Evolutionary conservation across 805 yeast species (phyloP).

Genomic region (Lachancea waltii): DNA sequence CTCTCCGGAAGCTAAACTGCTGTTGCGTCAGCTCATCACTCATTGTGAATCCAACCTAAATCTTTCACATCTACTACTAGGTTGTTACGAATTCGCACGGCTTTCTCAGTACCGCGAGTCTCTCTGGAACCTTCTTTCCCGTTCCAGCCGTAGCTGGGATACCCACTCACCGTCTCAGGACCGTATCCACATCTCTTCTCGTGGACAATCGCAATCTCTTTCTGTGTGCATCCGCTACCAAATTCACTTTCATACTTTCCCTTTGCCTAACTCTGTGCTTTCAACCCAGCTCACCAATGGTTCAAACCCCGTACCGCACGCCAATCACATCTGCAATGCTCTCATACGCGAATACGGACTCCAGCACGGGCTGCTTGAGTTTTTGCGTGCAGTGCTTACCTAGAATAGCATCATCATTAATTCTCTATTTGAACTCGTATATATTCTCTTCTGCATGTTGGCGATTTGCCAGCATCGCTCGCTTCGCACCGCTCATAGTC

Average conservation of each 20-base stretch:
- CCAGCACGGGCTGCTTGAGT: constrained; percentile 13
- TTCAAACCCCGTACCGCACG: constrained; percentile 3
- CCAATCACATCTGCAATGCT: constrained; percentile 12
- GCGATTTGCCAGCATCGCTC: constrained; percentile 12
- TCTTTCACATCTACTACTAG: constrained; percentile 14
- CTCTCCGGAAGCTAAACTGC: neutral
- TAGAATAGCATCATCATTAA: neutral
- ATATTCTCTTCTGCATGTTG: constrained; percentile 1
- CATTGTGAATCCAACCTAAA: constrained; percentile 4
- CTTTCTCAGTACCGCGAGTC: constrained; percentile 7
- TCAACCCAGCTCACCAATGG: constrained; percentile 5
- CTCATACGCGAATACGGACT: constrained; percentile 24
- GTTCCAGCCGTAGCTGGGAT: neutral
- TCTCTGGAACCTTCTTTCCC: constrained; percentile 1
- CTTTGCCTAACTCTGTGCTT: constrained; percentile 9
- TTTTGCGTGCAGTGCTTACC: constrained; percentile 5
- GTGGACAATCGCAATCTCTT: neutral
- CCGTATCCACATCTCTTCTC: constrained; percentile 1
- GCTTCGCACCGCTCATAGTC: constrained; percentile 22
- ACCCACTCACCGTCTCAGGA: neutral
- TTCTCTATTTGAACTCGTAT: constrained; percentile 4
- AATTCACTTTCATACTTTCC: constrained; percentile 3
- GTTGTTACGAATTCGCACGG: constrained; percentile 23
- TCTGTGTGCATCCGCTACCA: neutral
- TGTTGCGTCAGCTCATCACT: constrained; percentile 1